These are phyloP conservation scores for Abrus pulchellus DNA, from an alignment of 306 rosid species.

Conservation along the genomic window DNA sequence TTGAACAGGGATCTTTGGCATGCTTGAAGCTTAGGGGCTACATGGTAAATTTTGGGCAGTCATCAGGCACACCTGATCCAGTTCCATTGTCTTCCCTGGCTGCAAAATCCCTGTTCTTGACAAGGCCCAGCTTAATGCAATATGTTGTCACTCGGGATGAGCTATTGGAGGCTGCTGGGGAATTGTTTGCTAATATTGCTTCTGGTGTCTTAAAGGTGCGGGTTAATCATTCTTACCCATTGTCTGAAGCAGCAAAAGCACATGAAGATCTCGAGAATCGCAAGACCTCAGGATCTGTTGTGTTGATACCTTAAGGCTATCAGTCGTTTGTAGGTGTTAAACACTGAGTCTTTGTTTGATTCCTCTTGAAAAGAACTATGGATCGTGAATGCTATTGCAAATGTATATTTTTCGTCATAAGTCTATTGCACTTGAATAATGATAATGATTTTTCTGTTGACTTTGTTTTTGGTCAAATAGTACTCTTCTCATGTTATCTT, in stretches of 20 bases:
- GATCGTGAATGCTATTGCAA: background rate
- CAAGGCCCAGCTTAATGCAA: conserved; percentile 77
- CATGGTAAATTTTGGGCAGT: conserved; percentile 91
- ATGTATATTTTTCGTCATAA: background rate
- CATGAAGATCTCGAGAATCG: conserved; percentile 82
- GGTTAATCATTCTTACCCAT: conserved; percentile 83
- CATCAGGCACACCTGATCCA: conserved; percentile 91
- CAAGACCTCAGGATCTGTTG: conserved; percentile 84
- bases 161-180: conserved; percentile 75
- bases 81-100: conserved; percentile 78
- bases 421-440: background rate
- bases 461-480: background rate
- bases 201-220: conserved; percentile 73
- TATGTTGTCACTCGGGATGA: conserved; percentile 71
- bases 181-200: conserved; percentile 69
- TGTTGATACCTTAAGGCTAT: conserved; percentile 71
- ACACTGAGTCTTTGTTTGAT: conserved; percentile 9
- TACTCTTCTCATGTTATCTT: background rate
- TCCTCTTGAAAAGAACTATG: conserved; percentile 16
- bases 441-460: background rate
- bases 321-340: background rate
- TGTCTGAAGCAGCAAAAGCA: conserved; percentile 82
- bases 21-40: conserved; percentile 78
- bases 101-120: conserved; percentile 78
- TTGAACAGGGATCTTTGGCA: conserved; percentile 78